Evolutionary conservation across 2,329 filamentous ascomycete species (phyloP).

Genomic region (Aureobasidium sp.): DNA sequence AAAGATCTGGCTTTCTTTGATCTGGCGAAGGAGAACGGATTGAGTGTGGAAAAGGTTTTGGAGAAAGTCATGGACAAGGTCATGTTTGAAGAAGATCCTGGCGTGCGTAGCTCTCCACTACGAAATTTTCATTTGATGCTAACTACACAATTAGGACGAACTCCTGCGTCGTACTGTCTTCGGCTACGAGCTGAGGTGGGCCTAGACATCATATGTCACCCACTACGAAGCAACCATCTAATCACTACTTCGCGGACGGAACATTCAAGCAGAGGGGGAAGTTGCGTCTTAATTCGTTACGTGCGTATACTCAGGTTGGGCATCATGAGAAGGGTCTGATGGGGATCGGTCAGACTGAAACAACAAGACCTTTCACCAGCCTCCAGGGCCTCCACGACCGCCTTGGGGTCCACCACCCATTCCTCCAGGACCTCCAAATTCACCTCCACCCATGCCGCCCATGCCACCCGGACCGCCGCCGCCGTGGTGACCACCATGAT

Average conservation of each 20-base stretch:
- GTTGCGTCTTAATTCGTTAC: neutral
- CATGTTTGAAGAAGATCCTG: slow-evolving; percentile 83
- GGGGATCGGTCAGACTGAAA: neutral
- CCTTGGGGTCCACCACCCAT: neutral
- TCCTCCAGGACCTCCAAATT: neutral
- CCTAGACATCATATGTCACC: neutral
- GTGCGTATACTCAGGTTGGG: neutral
- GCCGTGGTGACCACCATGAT: neutral
- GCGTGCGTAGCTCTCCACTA: slow-evolving; percentile 41
- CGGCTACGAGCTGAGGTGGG: slow-evolving; percentile 67
- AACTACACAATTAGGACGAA: slow-evolving; percentile 50
- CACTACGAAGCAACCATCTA: neutral
- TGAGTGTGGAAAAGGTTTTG: slow-evolving; percentile 70
- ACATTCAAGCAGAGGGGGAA: neutral
- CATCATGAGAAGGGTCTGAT: neutral
- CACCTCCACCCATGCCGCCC: neutral
- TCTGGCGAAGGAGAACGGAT: slow-evolving; percentile 60
- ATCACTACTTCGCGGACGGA: no score
- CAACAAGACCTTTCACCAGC: neutral
- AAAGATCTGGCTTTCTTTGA: slow-evolving; percentile 86
- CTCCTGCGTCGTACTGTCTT: slow-evolving; percentile 74
- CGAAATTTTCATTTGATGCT: neutral
- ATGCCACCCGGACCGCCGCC: neutral
- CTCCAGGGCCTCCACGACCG: slow-evolving; percentile 4
- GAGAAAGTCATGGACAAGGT: slow-evolving; percentile 78